phyloP scores from a whole-genome alignment of 2,329 filamentous ascomycete genomes.

The Phialocephala subalpina region DNA sequence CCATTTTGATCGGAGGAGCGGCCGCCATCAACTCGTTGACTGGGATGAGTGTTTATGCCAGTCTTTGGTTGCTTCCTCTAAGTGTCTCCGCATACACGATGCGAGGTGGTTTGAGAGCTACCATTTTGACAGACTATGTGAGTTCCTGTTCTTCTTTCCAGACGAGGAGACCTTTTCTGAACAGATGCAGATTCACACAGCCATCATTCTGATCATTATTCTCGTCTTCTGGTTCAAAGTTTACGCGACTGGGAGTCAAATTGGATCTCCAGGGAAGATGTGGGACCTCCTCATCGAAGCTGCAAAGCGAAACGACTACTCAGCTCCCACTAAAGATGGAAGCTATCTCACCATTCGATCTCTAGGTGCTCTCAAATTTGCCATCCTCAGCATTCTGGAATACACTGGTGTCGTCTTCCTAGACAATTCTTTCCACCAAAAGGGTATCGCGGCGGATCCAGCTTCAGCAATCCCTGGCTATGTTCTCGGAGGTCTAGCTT shows the following conservation, averaged over 20 bases:
- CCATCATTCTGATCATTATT: slow-evolving; percentile 19
- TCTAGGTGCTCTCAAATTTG: slow-evolving; percentile 21
- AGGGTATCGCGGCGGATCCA: slow-evolving; percentile 57
- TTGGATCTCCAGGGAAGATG: slow-evolving; percentile 24
- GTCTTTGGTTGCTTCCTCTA: slow-evolving; percentile 81
- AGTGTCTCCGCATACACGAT: slow-evolving; percentile 82
- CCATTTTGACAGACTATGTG: slow-evolving; percentile 72
- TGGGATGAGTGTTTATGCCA: slow-evolving; percentile 75
- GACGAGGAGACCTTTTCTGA: background rate
- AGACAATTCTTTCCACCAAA: slow-evolving; percentile 61
- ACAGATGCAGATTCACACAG: slow-evolving; percentile 14
- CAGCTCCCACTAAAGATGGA: slow-evolving; percentile 20
- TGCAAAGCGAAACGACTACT: slow-evolving; percentile 20
- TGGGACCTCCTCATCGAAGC: slow-evolving; percentile 26
- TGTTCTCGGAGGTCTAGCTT: slow-evolving; percentile 58
- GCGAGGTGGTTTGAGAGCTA: slow-evolving; percentile 81
- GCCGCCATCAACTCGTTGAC: slow-evolving; percentile 75
- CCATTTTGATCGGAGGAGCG: slow-evolving; percentile 85
- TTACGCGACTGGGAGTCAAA: slow-evolving; percentile 17
- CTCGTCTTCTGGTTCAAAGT: slow-evolving; percentile 27
- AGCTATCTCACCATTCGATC: slow-evolving; percentile 20
- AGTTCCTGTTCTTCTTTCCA: background rate
- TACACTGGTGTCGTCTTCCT: slow-evolving; percentile 52
- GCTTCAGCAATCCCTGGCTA: slow-evolving; percentile 59
- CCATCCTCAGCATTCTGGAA: slow-evolving; percentile 21